A percentile compares a stretch with the other conserved stretches of the same genome.
phyloP scores from a whole-genome alignment of 352 stramenopile genomes.

The Phytophthora idaei region DNA sequence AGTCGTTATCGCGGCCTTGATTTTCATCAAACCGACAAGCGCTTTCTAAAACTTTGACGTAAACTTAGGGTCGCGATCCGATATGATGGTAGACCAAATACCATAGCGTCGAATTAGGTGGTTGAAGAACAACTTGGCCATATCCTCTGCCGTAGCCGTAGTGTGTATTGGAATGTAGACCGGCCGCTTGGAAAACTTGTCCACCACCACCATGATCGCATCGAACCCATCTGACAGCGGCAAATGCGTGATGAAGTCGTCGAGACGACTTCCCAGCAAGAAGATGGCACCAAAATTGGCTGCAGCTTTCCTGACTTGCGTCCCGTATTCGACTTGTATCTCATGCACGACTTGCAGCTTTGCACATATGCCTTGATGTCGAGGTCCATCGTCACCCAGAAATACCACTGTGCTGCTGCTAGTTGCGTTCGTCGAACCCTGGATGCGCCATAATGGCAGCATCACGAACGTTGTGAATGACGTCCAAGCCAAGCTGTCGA shows the following conservation, averaged over 20 bases:
- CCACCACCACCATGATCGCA: slow-evolving; percentile 19
- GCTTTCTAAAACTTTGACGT: slow-evolving; percentile 17
- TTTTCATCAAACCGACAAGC: neutral
- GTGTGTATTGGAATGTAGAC: slow-evolving; percentile 21
- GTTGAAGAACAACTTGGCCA: slow-evolving; percentile 13
- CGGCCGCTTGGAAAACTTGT: slow-evolving; percentile 31
- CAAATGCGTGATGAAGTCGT: slow-evolving; percentile 30
- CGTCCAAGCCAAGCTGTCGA: slow-evolving; percentile 8
- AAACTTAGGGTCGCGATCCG: slow-evolving; percentile 25
- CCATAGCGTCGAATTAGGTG: slow-evolving; percentile 17
- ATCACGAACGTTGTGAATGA: slow-evolving; percentile 14
- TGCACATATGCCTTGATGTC: slow-evolving; percentile 22
- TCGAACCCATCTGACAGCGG: slow-evolving; percentile 4
- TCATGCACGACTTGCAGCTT: slow-evolving; percentile 31
- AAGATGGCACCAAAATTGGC: too few relatives aligned
- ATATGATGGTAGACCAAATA: slow-evolving; percentile 14
- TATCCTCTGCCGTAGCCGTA: slow-evolving; percentile 14
- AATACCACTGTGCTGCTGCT: slow-evolving; percentile 4
- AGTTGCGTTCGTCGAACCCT: slow-evolving; percentile 10
- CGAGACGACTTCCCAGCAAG: slow-evolving; percentile 36
- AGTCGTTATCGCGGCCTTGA: slow-evolving; percentile 2
- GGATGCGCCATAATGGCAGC: slow-evolving; percentile 9
- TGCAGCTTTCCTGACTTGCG: too few relatives aligned
- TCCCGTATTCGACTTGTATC: slow-evolving; percentile 28
- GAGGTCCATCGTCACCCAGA: neutral